Conservation (phyloP, 768 basidiomycete genomes). For the Hygrophorus pudorinus region DNA sequence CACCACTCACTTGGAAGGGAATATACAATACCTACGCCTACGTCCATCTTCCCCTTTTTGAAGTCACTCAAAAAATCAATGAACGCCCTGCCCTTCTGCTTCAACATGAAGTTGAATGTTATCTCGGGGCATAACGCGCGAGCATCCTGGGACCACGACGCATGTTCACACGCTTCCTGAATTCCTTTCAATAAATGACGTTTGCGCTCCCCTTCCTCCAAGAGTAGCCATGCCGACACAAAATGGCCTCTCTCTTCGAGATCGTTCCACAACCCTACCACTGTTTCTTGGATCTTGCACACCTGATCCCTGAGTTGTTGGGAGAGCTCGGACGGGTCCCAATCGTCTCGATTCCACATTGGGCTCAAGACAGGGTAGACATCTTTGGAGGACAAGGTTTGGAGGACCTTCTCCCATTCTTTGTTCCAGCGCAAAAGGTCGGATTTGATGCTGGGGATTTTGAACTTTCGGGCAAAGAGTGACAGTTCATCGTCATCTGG, state of each 20-base stretch:
- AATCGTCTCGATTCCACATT: not conserved
- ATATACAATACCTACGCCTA: conserved; percentile 5
- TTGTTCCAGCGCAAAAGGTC: conserved; percentile 13
- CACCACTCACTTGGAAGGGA: conserved; percentile 13
- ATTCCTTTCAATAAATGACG: conserved; percentile 11
- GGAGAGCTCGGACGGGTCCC: not conserved
- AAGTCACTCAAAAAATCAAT: not conserved
- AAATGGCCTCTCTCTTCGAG: conserved; percentile 5
- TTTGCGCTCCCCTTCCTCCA: conserved; percentile 9
- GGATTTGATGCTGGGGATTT: conserved; percentile 5
- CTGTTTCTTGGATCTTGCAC: not conserved
- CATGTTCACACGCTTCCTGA: conserved; percentile 4
- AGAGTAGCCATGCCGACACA: conserved; percentile 11
- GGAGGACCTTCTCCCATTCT: conserved; percentile 13
- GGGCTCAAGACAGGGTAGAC: conserved; percentile 5
- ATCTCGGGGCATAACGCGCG: conserved; percentile 15
- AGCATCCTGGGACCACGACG: conserved; percentile 4
- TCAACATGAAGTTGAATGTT: conserved; percentile 6
- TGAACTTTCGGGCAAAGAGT: not conserved
- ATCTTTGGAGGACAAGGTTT: conserved; percentile 7
- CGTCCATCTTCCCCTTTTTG: conserved; percentile 1
- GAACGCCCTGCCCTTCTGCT: conserved; percentile 5
- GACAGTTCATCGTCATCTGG: not conserved
- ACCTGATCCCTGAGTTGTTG: not conserved
- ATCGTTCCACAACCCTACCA: conserved; percentile 2